Base-by-base conservation (phyloP, 352 stramenopile species). In the Globisporangium barbulae region DNA sequence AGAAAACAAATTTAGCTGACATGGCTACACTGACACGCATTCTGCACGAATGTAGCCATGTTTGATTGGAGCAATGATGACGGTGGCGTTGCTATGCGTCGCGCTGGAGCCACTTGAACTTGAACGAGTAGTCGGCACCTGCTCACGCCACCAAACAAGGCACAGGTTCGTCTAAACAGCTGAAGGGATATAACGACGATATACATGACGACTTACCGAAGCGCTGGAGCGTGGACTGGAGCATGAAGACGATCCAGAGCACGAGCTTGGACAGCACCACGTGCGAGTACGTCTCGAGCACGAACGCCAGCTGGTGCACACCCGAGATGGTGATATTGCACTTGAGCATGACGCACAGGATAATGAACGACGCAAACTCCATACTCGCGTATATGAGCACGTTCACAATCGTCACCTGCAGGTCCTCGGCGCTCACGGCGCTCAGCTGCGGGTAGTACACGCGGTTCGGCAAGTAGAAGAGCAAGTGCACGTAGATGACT, bases 191-290 rank as follows among this genome's bases (percentile, higher is more conserved):
- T 41, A 28, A 37, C 4, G 9, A 5, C 22, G 7, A 45, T 22
- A 9, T 45, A 3, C 8, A 50, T 31, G 3, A 19, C n/a, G 22
- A 45, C 62, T 28, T 64, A 72, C 67, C 71, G 15, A 69, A 53
- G 52, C 81, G 74, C 9, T 73, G 59, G 3, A 82, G 56, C 21
- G 69, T 72, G 31, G 67, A 73, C 44, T 83, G 76, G 2, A 81
- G 68, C 1, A 68, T 70, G 52, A 74, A 76, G 17, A 74, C 63
- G 17, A 78, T 72, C 77, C 74, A 85, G 13, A 85, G 33, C 6
- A 85, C 60, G 19, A 85, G 25, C 49, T 83, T 81, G 3, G 64
- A 70, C 45, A 80, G 74, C 15, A 85, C 68, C 60, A 76, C 74
- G 2, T 52, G 45, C 48, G 66, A 67, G 22, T 83, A 66, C 0